phyloP scores from a whole-genome alignment of 2,329 filamentous ascomycete genomes.

The Diaporthe sp. region DNA sequence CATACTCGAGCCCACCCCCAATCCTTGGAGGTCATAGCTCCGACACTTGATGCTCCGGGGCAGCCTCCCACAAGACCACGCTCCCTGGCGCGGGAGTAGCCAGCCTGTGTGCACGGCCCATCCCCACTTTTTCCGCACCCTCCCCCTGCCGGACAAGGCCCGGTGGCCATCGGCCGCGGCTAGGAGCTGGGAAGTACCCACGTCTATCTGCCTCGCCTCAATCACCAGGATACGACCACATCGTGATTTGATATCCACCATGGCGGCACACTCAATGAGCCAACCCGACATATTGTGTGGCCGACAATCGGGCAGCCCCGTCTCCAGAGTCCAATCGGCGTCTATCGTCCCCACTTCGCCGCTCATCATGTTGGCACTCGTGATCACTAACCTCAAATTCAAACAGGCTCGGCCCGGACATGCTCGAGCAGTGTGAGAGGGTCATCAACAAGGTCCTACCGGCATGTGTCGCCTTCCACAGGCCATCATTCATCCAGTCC shows the following conservation, averaged over 20 bases:
- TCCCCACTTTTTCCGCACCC: constrained; percentile 39
- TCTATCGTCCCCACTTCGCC: background rate
- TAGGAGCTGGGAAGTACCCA: background rate
- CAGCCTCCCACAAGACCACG: constrained; percentile 20
- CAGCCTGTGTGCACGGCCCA: constrained; percentile 38
- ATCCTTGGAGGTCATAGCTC: constrained; percentile 27
- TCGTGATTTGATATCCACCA: constrained; percentile 1
- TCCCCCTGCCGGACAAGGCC: constrained; percentile 35
- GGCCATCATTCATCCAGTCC: constrained; percentile 72
- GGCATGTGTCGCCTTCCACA: constrained; percentile 73
- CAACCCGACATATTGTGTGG: constrained; percentile 10
- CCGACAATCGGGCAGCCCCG: background rate
- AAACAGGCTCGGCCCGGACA: constrained; percentile 65
- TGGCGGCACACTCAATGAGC: background rate
- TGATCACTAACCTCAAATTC: constrained; percentile 22
- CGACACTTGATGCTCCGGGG: constrained; percentile 37
- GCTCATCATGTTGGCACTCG: background rate
- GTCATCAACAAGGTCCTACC: constrained; percentile 72
- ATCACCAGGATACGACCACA: background rate
- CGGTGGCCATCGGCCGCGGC: constrained; percentile 25
- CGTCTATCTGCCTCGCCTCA: background rate
- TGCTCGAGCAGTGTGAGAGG: constrained; percentile 70
- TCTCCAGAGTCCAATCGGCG: background rate
- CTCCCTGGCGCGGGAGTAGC: constrained; percentile 27
- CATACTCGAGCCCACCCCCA: constrained; percentile 15